phyloP scores from a whole-genome alignment of 257 asterid species.

The Przewalskia tangutica region DNA sequence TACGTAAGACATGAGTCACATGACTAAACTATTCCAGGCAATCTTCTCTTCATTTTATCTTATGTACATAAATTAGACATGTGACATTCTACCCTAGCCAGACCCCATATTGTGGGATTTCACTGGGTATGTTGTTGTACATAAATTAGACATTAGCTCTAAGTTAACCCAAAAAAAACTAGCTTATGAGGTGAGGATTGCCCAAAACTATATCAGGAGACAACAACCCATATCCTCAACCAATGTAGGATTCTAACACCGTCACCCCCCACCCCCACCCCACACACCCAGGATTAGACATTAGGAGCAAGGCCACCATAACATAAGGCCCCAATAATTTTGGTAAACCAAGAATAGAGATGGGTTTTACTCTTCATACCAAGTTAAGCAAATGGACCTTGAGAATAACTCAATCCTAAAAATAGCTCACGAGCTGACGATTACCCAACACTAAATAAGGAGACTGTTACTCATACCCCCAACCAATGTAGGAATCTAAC shows the following conservation, averaged over 20 bases:
- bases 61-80: no score
- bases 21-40: not conserved
- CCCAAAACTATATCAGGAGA: not conserved
- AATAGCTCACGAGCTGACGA: not conserved
- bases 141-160: not conserved
- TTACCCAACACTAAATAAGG: not conserved
- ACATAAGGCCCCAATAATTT: not conserved
- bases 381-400: not conserved
- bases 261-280: not conserved
- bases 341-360: not conserved
- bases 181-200: not conserved
- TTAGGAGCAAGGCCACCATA: not conserved
- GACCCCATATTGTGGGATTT: no score
- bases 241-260: not conserved
- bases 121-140: no score
- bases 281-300: not conserved
- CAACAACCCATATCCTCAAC: not conserved
- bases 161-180: not conserved
- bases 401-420: not conserved
- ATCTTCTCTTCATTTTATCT: not conserved
- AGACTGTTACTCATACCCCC: not conserved
- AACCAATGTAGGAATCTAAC: not conserved
- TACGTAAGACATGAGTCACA: not conserved
- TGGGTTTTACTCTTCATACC: not conserved
- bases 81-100: no score